Percentiles rank a stretch among this genome's conserved stretches.
These are phyloP conservation scores for Oryza meridionalis DNA, from an alignment of 176 grass and related monocot genomes.

Conservation along the genomic window DNA sequence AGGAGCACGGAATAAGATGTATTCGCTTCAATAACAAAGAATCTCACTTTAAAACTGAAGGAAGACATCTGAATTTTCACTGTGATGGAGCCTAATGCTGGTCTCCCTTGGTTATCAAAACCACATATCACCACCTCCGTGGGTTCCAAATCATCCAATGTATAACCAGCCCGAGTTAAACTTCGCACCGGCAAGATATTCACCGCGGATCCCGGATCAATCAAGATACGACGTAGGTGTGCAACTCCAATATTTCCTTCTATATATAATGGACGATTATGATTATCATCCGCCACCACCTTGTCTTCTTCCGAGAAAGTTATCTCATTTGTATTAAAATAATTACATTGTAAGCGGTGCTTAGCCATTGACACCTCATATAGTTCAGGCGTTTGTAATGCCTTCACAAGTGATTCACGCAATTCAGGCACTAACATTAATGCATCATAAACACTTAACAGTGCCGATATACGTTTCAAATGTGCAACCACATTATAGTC, in stretches of 20 bases:
- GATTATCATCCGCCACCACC: neutral
- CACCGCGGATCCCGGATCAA: neutral
- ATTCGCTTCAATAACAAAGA: neutral
- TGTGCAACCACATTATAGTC: neutral
- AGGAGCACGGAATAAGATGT: neutral
- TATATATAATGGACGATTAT: too few species aligned
- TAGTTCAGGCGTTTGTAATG: neutral
- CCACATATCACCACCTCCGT: neutral
- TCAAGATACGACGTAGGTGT: neutral
- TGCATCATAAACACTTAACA: constrained; percentile 14
- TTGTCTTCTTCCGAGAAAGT: neutral
- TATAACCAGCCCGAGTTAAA: neutral
- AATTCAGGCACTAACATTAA: neutral
- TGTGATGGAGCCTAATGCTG: neutral
- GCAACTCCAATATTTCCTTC: neutral
- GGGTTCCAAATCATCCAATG: neutral
- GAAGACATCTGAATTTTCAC: neutral
- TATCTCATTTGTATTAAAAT: neutral
- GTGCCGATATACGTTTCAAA: neutral
- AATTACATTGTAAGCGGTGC: neutral
- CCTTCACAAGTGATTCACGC: neutral
- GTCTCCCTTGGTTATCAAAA: neutral
- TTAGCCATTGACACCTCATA: neutral
- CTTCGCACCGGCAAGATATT: neutral
- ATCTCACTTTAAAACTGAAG: neutral